Conservation (phyloP, 768 basidiomycete genomes). For the Suillus decipiens region DNA sequence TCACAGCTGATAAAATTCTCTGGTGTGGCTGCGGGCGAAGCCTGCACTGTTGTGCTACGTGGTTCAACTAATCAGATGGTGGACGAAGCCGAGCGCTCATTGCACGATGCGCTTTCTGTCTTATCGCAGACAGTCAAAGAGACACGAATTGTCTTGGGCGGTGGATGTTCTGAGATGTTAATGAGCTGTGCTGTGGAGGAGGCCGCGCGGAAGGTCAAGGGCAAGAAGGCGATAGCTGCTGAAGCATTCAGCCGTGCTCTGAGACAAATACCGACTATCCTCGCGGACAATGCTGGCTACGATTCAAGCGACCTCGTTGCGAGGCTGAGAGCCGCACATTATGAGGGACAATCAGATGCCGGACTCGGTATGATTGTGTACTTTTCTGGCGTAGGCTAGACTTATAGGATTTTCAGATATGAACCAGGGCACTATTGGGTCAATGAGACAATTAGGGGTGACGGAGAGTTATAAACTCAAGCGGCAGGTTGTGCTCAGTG, state of each 20-base stretch:
- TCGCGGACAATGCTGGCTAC: conserved; percentile 97
- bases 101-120: conserved; percentile 97
- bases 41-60: conserved; percentile 97
- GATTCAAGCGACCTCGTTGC: conserved; percentile 98
- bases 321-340: conserved; percentile 88
- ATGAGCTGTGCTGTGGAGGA: conserved; percentile 97
- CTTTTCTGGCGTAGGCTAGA: not conserved
- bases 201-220: conserved; percentile 77
- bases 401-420: conserved; percentile 28
- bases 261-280: conserved; percentile 92
- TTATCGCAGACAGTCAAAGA: conserved; percentile 98
- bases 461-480: conserved; percentile 99
- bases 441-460: conserved; percentile 85
- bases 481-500: conserved; percentile 90
- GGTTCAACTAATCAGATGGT: conserved; percentile 99
- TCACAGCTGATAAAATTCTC: conserved; percentile 97
- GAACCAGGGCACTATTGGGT: conserved; percentile 38
- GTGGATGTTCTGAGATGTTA: conserved; percentile 97
- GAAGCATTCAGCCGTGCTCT: conserved; percentile 90
- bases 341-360: conserved; percentile 81
- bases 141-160: conserved; percentile 90
- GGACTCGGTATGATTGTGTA: conserved; percentile 70
- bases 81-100: conserved; percentile 95
- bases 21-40: conserved; percentile 95
- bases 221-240: conserved; percentile 94